A percentile compares a stretch with the other conserved stretches of the same genome.
Conservation (phyloP, 139 green algal species). For the Chlorella ohadii region DNA sequence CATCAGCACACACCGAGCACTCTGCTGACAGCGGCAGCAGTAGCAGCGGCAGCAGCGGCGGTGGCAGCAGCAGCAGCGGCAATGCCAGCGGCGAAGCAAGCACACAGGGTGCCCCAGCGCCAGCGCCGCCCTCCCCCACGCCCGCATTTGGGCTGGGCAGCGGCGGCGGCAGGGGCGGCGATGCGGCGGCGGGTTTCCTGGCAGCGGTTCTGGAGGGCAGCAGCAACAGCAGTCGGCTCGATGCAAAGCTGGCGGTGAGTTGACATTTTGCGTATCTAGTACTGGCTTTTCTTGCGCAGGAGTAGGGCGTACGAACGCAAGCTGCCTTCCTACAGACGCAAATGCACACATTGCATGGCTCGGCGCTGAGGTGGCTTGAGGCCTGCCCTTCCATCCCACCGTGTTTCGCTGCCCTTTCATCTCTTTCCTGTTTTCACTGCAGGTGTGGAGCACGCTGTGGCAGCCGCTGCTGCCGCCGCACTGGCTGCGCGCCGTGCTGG, state of each 20-base stretch:
- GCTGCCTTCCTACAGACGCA: too few species aligned
- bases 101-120: too few species aligned
- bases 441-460: conserved; percentile 38
- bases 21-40: not conserved
- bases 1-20: not conserved
- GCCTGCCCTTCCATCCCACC: too few species aligned
- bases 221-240: conserved; percentile 36
- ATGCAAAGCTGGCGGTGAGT: conserved; percentile 35
- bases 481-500: conserved; percentile 34
- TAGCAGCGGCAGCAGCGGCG: too few species aligned
- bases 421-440: not conserved
- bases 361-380: too few species aligned
- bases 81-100: not conserved
- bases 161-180: not conserved
- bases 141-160: not conserved
- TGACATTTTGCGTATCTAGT: too few species aligned
- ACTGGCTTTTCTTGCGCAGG: too few species aligned
- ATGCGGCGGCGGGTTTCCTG: conserved; percentile 5
- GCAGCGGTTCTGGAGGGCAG: conserved; percentile 27
- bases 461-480: conserved; percentile 33
- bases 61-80: not conserved
- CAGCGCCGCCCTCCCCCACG: too few species aligned
- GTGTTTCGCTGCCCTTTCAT: too few species aligned
- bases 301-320: too few species aligned
- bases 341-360: too few species aligned